Evolutionary conservation across 176 grass and related monocot genomes (phyloP).

Genomic region (Raddia distichophylla): DNA sequence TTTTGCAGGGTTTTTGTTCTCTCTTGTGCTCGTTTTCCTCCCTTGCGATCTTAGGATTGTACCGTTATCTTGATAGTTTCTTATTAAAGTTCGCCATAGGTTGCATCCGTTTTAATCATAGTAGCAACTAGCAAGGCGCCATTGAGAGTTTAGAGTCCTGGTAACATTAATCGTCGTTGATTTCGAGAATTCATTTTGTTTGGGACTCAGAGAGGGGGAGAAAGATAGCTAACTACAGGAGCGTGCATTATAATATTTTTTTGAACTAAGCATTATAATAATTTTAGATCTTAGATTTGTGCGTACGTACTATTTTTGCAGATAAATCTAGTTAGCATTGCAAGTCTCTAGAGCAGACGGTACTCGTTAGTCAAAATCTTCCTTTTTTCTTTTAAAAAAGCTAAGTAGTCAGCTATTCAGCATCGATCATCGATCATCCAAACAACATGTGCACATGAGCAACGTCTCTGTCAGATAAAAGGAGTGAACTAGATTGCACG

Average conservation of each 20-base stretch:
- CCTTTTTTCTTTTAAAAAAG: background rate
- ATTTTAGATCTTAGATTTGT: background rate
- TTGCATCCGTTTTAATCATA: background rate
- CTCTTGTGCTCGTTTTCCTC: background rate
- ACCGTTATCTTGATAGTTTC: background rate
- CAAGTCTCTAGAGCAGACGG: background rate
- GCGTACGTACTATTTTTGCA: background rate
- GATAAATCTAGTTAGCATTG: slow-evolving; percentile 8
- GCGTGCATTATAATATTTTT: too few relatives aligned
- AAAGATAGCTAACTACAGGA: background rate
- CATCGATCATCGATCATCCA: background rate
- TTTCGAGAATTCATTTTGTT: background rate
- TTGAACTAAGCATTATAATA: too few relatives aligned
- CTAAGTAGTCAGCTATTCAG: background rate
- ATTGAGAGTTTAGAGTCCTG: background rate
- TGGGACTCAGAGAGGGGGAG: background rate
- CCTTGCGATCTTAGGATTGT: background rate
- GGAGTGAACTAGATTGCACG: slow-evolving; percentile 19
- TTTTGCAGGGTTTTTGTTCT: background rate
- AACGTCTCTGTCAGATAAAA: slow-evolving; percentile 34
- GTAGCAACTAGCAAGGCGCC: background rate
- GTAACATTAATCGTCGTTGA: background rate
- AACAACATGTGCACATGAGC: slow-evolving; percentile 36
- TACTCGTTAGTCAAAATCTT: background rate
- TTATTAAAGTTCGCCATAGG: background rate